phyloP scores from a whole-genome alignment of 192 early-diverging fungal genomes.

The Helicostylum pulchrum region DNA sequence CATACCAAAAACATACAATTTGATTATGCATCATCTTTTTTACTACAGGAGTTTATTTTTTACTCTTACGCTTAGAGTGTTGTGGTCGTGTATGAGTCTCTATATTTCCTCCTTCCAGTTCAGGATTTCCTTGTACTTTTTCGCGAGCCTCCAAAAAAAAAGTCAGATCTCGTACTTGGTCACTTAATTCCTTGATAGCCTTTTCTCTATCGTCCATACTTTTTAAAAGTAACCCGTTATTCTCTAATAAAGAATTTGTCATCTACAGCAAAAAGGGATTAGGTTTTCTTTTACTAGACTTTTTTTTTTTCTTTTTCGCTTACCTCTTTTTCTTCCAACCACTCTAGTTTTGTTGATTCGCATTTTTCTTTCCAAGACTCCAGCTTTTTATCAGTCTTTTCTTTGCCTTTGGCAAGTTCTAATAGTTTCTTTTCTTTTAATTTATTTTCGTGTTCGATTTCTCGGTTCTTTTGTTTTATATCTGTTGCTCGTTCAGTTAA shows the following conservation, averaged over 20 bases:
- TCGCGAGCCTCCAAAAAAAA: constrained; percentile 82
- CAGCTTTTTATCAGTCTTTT: constrained; percentile 51
- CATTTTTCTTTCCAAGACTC: constrained; percentile 55
- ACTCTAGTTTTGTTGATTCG: constrained; percentile 50
- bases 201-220: constrained; percentile 55
- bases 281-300: background rate
- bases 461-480: constrained; percentile 5
- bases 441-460: background rate
- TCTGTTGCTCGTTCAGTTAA: background rate
- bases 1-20: no score
- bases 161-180: constrained; percentile 89
- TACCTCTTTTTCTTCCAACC: constrained; percentile 72
- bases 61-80: background rate
- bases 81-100: constrained; percentile 6
- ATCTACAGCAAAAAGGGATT: constrained; percentile 34
- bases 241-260: constrained; percentile 47
- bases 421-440: background rate
- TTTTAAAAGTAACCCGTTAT: constrained; percentile 58
- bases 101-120: constrained; percentile 17
- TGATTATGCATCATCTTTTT: no score
- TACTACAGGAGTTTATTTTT: background rate
- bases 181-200: constrained; percentile 68
- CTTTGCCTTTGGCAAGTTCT: constrained; percentile 39
- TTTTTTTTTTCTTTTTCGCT: constrained; percentile 21
- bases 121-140: constrained; percentile 18